phyloP scores from a whole-genome alignment of 2,329 filamentous ascomycete species.

The Sporothrix brasiliensis region DNA sequence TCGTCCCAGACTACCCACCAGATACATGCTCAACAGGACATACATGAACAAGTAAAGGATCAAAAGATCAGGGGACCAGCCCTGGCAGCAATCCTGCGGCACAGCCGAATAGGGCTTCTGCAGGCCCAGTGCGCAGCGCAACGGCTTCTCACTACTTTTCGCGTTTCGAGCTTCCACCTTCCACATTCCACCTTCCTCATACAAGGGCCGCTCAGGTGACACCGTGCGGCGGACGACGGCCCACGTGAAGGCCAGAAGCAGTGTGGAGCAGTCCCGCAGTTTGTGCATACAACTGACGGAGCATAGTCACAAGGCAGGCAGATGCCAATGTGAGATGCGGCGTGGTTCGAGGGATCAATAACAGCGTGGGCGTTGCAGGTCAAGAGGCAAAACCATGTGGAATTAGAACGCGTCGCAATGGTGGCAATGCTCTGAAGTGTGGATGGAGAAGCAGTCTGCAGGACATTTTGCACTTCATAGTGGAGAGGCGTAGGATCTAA shows the following conservation, averaged over 20 bases:
- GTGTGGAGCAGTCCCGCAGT: background rate
- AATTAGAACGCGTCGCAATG: background rate
- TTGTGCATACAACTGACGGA: too few relatives aligned
- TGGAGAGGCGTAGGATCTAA: background rate
- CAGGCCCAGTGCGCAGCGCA: background rate
- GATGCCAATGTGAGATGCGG: background rate
- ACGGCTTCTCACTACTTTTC: background rate
- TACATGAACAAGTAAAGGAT: background rate
- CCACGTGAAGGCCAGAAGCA: background rate
- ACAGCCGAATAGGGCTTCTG: background rate
- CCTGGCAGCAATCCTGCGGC: background rate
- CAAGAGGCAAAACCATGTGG: background rate
- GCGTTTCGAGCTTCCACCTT: too few relatives aligned
- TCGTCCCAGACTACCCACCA: too few relatives aligned
- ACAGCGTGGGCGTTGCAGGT: background rate
- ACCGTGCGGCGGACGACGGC: background rate
- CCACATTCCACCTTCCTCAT: background rate
- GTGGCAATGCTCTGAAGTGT: background rate
- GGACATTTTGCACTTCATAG: background rate
- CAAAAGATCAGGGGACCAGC: slow-evolving; percentile 5
- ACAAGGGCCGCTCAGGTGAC: slow-evolving; percentile 12
- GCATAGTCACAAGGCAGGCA: background rate
- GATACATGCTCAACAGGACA: too few relatives aligned
- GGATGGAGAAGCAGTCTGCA: background rate
- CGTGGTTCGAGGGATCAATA: background rate